phyloP scores from a whole-genome alignment of 768 basidiomycete species.

The Lactarius trivialis region DNA sequence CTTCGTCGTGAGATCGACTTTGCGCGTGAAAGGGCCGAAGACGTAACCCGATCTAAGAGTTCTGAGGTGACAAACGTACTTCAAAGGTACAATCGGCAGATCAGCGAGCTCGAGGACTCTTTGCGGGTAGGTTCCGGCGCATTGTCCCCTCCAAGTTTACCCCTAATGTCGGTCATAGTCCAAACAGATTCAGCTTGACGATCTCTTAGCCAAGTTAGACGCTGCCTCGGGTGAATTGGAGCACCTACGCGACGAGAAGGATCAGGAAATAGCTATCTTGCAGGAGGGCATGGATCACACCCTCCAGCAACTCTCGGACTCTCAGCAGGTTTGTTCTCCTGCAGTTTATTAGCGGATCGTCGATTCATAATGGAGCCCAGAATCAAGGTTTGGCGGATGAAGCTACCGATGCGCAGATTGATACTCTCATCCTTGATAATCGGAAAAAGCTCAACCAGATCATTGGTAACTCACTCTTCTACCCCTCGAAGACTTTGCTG shows the following conservation, averaged over 20 bases:
- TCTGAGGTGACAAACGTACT: constrained; percentile 86
- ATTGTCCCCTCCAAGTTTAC: background rate
- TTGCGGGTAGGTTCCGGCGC: constrained; percentile 54
- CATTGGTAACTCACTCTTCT: constrained; percentile 55
- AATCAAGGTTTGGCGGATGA: constrained; percentile 79
- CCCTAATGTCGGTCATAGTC: constrained; percentile 41
- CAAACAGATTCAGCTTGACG: constrained; percentile 96
- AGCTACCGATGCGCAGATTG: constrained; percentile 94
- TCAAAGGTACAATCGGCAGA: constrained; percentile 90
- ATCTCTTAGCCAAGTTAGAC: constrained; percentile 77
- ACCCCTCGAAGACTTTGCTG: background rate
- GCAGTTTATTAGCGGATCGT: background rate
- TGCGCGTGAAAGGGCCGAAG: constrained; percentile 97
- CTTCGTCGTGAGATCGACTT: constrained; percentile 87
- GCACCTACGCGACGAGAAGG: constrained; percentile 86
- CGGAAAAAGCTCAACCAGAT: constrained; percentile 97
- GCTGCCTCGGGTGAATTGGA: constrained; percentile 70
- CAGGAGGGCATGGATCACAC: constrained; percentile 95
- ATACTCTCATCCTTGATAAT: constrained; percentile 92
- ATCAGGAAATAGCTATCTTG: constrained; percentile 91
- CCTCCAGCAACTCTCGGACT: constrained; percentile 78
- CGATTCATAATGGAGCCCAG: constrained; percentile 35
- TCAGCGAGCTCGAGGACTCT: constrained; percentile 94
- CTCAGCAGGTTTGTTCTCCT: constrained; percentile 59
- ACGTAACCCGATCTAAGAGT: constrained; percentile 84